phyloP scores from a whole-genome alignment of 2,329 filamentous ascomycete species.

The Aspergillus carbonarius region DNA sequence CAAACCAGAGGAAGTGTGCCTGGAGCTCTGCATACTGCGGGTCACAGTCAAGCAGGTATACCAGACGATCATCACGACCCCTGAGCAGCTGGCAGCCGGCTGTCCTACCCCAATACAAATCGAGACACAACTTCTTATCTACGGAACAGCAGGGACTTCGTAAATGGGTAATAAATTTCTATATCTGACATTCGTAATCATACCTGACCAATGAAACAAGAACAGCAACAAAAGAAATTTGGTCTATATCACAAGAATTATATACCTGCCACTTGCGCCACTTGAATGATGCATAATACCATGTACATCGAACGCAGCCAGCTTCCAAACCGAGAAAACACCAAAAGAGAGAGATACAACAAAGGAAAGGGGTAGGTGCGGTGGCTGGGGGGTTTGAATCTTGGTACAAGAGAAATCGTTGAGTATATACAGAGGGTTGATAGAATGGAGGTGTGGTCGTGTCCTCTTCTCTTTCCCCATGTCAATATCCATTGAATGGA shows the following conservation, averaged over 20 bases:
- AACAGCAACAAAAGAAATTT: not conserved
- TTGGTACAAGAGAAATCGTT: not conserved
- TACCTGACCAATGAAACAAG: not conserved
- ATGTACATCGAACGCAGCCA: not conserved
- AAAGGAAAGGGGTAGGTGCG: not conserved
- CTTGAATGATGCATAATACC: not conserved
- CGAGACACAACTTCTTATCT: too few relatives aligned
- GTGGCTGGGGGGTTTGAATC: not conserved
- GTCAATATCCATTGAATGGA: constrained; percentile 17
- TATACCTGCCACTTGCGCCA: not conserved
- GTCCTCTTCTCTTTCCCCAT: not conserved
- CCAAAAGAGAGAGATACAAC: not conserved
- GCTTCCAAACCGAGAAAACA: not conserved
- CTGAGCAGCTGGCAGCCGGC: not conserved
- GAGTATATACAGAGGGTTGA: not conserved
- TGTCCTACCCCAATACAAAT: not conserved
- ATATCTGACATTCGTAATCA: not conserved
- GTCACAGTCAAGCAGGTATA: not conserved
- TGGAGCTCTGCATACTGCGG: not conserved
- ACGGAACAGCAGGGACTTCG: too few relatives aligned
- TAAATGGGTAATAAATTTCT: too few relatives aligned
- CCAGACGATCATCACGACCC: not conserved
- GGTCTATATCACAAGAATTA: not conserved
- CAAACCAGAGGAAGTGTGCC: not conserved
- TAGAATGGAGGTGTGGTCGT: not conserved